Evolutionary conservation across 2,329 filamentous ascomycete species (phyloP).

Genomic region (Penicillium sp.): DNA sequence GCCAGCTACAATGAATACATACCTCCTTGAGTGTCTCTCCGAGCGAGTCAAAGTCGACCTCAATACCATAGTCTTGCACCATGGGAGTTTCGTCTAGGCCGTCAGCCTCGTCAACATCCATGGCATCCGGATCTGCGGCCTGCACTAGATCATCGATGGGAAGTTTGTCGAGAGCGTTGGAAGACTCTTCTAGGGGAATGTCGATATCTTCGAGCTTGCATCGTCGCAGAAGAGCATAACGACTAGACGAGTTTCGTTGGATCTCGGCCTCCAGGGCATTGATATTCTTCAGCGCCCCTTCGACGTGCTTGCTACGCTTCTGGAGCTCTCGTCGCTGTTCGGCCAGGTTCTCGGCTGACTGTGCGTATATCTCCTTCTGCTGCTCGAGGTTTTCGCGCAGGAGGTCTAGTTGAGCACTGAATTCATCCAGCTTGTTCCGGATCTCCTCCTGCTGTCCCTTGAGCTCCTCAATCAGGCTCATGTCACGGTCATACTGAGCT

Average conservation of each 20-base stretch:
- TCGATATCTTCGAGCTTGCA: conserved; percentile 94
- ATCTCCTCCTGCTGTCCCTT: conserved; percentile 74
- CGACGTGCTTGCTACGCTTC: conserved; percentile 82
- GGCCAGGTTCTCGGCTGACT: conserved; percentile 75
- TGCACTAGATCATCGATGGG: conserved; percentile 84
- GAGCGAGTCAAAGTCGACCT: conserved; percentile 80
- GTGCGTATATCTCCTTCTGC: conserved; percentile 68
- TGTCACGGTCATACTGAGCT: conserved; percentile 67
- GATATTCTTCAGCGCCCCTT: conserved; percentile 74
- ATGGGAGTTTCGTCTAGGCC: conserved; percentile 61
- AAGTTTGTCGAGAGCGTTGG: conserved; percentile 73
- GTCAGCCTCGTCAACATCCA: conserved; percentile 81
- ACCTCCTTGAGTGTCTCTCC: conserved; percentile 82
- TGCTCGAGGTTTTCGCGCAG: conserved; percentile 73
- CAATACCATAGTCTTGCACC: conserved; percentile 88
- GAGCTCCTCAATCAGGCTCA: conserved; percentile 71
- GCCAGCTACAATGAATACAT: conserved; percentile 39
- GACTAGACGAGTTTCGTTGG: conserved; percentile 80
- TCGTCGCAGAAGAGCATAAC: conserved; percentile 81
- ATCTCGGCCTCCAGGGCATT: conserved; percentile 80
- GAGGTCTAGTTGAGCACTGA: conserved; percentile 76
- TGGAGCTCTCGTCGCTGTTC: conserved; percentile 79
- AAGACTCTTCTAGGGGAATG: conserved; percentile 76
- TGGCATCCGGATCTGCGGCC: conserved; percentile 76
- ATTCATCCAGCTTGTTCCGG: conserved; percentile 71